These are phyloP conservation scores for Sporothrix humicola DNA, from an alignment of 2,329 filamentous ascomycete genomes.

Conservation along the genomic window DNA sequence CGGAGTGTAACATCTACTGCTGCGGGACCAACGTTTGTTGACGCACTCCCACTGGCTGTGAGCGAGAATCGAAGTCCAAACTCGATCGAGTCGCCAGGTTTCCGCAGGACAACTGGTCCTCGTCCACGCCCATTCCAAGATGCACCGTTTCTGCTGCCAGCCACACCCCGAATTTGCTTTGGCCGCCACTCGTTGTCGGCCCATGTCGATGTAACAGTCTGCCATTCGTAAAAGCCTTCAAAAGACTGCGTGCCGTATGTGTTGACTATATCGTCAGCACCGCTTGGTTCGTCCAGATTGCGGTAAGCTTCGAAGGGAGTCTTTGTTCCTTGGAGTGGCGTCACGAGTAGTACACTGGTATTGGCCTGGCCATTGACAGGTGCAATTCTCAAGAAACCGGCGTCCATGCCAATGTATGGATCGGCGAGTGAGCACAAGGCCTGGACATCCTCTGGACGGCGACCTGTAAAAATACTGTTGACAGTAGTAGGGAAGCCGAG, in stretches of 20 bases:
- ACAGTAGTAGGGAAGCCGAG: neutral
- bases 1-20: neutral
- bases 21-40: neutral
- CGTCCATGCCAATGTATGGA: constrained; percentile 1
- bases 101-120: neutral
- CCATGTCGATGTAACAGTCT: neutral
- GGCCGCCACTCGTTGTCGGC: neutral
- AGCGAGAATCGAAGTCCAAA: neutral
- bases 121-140: neutral
- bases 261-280: neutral
- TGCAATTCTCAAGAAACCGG: neutral
- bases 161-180: neutral
- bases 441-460: neutral
- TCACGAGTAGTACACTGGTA: neutral
- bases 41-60: neutral
- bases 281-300: neutral
- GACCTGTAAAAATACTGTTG: neutral
- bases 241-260: neutral
- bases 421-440: neutral
- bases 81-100: neutral
- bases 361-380: neutral
- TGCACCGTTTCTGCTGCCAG: neutral
- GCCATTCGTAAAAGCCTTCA: constrained; percentile 3
- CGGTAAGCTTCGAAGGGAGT: neutral
- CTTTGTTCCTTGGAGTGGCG: neutral